These are phyloP conservation scores for Chrysanthemum seticuspe DNA, from an alignment of 129 eudicot genomes.

Conservation along the genomic window DNA sequence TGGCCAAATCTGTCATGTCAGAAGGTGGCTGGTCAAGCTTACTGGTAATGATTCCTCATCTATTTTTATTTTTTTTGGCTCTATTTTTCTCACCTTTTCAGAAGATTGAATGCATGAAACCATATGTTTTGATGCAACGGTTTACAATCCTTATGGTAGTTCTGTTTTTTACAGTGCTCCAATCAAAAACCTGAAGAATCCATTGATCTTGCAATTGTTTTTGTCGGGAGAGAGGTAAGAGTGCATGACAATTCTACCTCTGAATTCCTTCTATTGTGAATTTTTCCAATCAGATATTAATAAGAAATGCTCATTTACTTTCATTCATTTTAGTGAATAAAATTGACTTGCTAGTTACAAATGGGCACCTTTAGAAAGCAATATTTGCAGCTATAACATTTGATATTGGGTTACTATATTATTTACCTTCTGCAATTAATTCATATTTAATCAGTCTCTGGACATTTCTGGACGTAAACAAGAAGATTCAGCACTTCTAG, in stretches of 20 bases:
- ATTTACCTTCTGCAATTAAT: constrained; percentile 9
- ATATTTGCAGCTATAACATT: constrained; percentile 18
- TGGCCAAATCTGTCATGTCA: constrained; percentile 77
- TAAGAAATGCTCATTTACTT: constrained; percentile 3
- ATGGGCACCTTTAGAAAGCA: constrained; percentile 10
- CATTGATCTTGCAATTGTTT: constrained; percentile 70
- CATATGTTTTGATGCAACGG: background rate
- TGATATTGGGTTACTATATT: background rate
- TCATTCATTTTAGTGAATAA: background rate
- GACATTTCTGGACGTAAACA: constrained; percentile 62
- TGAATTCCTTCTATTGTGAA: background rate
- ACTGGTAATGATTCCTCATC: constrained; percentile 48
- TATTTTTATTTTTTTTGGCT: background rate
- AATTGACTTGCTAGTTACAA: constrained; percentile 19
- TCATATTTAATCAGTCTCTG: constrained; percentile 46
- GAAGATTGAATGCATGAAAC: background rate
- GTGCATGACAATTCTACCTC: constrained; percentile 6
- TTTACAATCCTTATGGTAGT: constrained; percentile 27
- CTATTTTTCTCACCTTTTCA: background rate
- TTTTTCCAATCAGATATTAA: constrained; percentile 5
- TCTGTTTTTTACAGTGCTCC: constrained; percentile 61
- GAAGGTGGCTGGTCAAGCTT: constrained; percentile 86
- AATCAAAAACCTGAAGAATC: constrained; percentile 45
- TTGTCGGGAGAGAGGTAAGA: constrained; percentile 85
- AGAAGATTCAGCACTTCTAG: constrained; percentile 50